A percentile compares a stretch with the other conserved stretches of the same genome.
Evolutionary conservation across 257 asterid genomes (phyloP).

Genomic region (Forsythia suspensa): DNA sequence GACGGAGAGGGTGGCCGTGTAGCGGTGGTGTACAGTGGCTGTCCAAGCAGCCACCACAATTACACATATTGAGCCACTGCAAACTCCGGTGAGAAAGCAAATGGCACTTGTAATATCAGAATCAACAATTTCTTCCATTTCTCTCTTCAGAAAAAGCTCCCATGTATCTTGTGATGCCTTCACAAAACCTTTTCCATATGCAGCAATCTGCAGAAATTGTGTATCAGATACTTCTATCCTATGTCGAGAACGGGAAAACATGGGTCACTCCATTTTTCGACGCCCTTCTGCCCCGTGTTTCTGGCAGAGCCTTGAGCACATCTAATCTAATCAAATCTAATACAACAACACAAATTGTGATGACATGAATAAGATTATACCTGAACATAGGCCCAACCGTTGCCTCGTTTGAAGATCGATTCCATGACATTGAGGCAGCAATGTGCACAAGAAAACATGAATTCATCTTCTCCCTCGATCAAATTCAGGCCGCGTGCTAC

Average conservation of each 20-base stretch:
- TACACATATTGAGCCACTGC: conserved; percentile 87
- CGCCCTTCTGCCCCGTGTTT: neutral
- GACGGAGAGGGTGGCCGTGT: conserved; percentile 68
- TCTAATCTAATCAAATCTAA: neutral
- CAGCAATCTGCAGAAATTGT: conserved; percentile 62
- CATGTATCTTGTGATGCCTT: conserved; percentile 92
- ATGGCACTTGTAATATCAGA: conserved; percentile 90
- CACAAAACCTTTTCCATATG: conserved; percentile 85
- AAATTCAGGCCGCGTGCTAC: conserved; percentile 89
- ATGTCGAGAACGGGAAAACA: neutral
- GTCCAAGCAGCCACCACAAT: conserved; percentile 91
- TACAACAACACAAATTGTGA: neutral
- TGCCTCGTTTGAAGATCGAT: conserved; percentile 78
- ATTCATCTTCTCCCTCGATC: conserved; percentile 95
- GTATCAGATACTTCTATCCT: neutral
- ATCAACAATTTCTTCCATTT: conserved; percentile 77
- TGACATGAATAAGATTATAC: conserved; percentile 30
- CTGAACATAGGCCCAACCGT: conserved; percentile 99
- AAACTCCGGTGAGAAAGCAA: conserved; percentile 89
- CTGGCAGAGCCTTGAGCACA: neutral
- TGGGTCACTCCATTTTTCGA: neutral
- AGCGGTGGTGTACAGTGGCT: conserved; percentile 56
- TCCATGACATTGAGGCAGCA: conserved; percentile 90
- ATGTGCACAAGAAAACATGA: conserved; percentile 96
- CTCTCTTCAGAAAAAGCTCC: conserved; percentile 80